Base-by-base conservation (phyloP, 331 rosid genomes). In the Saraca asoca region DNA sequence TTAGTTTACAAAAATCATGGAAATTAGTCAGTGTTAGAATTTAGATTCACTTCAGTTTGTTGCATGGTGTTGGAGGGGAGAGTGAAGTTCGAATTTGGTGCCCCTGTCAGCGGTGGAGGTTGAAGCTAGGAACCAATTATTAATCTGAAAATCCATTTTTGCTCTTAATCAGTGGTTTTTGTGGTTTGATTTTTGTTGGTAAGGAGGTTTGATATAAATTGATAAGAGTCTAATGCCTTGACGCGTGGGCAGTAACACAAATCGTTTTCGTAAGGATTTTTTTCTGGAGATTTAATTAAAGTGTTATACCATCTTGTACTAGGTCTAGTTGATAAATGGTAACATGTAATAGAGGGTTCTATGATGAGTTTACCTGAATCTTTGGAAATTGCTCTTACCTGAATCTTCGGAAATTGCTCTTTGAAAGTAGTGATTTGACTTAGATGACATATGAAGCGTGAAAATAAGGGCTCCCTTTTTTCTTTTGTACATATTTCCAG, bases 191-290 rank as follows among this genome's bases (percentile, higher is more conserved):
- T 55, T 62, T 7, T 24, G 34, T 44, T 55, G 70, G 51, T 75
- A 71, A 78, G 62, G 72, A n/a, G 46, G 19, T 60, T 16, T 33
- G 55, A 35, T 29, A 46, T 51, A 6, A 13, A 12, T 55, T 41
- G 13, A 46, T 43, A 38, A 29, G 72, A 71, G 13, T 64, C 29
- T 11, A 15, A n/a, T 58, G 33, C 19, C 24, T 29, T 44, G 9
- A 6, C 19, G n/a, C 9, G n/a, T 63, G 58, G 33, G 7, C 44
- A 51, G 34, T 48, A 0, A 38, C 17, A 64, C 14, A 20, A 52
- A 41, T 49, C 43, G 15, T 11, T 34, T 44, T 76, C 11, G 31
- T 10, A 9, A 5, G 60, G 53, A 44, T 37, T 69, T 5, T 9
- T 19, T 34, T 37, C 43, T 14, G 3, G 9, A 46, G 66, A 58